Evolutionary conservation across 2,329 filamentous ascomycete species (phyloP), one percentile per base, ranked within the genome.

Genomic region (Nemania sp.): DNA sequence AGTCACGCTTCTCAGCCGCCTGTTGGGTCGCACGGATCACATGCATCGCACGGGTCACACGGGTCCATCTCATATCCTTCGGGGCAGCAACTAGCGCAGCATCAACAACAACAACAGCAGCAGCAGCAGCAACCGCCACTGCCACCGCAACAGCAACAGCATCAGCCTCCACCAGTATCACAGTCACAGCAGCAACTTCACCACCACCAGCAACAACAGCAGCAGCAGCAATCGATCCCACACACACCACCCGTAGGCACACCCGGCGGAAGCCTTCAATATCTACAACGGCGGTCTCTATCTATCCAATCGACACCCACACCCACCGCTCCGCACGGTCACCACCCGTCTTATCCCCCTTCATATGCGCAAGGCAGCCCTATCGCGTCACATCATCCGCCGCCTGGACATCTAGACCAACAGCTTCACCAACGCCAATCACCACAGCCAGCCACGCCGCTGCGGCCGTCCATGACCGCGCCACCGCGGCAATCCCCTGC

Each of bases 311-410:
- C 83, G 11, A 79, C 77, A 22, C 73, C 81, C 9, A 86, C 83
- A 30, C 82, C 82, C n/a, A 84, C 81, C 6, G 84, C 82, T 33
- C 79, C 82, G 14, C 82, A 84, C 41, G 80, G 79, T 64, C 82
- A 85, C 67, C 79, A 79, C 40, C 76, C 62, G 24, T 55, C 77
- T 7, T 82, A 78, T 61, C 77, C 77, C 11, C 68, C 72, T 49
- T 74, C 78, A 23, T 81, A 79, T 59, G 69, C 66, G 20, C 80
- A 82, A 56, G 77, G 75, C 33, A 86, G 82, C 61, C 83, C 83
- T 42, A 68, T 79, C 37, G 68, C 73, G 36, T 67, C 75, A 28
- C 68, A 75, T 28, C 78, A 77, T 53, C 73, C 72, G 46, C 74
- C 70, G 36, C 71, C 73, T 3, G 62, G 65, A 33, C 66, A 71